Conservation (phyloP, 2,329 filamentous ascomycete genomes). For the Fusarium sp. region DNA sequence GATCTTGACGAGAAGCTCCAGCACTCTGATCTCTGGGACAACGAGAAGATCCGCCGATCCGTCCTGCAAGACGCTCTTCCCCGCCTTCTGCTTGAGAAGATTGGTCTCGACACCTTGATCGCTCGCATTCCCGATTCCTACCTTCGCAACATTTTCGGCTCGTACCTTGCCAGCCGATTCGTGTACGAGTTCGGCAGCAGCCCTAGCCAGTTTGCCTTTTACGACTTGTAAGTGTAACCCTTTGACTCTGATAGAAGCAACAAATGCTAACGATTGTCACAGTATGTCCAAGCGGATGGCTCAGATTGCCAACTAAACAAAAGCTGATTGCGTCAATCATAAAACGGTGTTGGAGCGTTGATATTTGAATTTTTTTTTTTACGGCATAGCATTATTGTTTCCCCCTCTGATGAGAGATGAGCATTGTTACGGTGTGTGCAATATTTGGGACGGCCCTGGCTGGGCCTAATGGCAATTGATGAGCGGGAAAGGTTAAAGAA, state of each 20-base stretch:
- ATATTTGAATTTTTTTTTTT: slow-evolving; percentile 35
- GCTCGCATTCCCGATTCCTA: slow-evolving; percentile 90
- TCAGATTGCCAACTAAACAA: slow-evolving; percentile 48
- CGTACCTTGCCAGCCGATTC: slow-evolving; percentile 92
- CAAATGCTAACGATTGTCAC: slow-evolving; percentile 46
- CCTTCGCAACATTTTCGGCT: slow-evolving; percentile 93
- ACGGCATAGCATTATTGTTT: slow-evolving; percentile 42
- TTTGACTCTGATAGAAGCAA: not conserved
- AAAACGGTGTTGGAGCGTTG: slow-evolving; percentile 34
- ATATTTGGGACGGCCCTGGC: slow-evolving; percentile 41
- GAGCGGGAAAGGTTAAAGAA: slow-evolving; percentile 43
- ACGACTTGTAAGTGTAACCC: slow-evolving; percentile 81
- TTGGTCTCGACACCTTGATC: slow-evolving; percentile 89
- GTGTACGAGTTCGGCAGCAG: slow-evolving; percentile 94
- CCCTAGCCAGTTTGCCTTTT: slow-evolving; percentile 97
- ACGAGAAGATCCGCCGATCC: slow-evolving; percentile 77
- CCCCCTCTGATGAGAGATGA: slow-evolving; percentile 36
- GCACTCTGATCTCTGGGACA: slow-evolving; percentile 89
- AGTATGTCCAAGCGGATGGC: slow-evolving; percentile 73
- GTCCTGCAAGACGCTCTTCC: slow-evolving; percentile 89
- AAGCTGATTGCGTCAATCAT: slow-evolving; percentile 19
- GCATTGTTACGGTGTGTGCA: slow-evolving; percentile 42
- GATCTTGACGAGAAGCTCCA: slow-evolving; percentile 96
- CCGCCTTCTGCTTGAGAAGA: slow-evolving; percentile 82
- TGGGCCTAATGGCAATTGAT: slow-evolving; percentile 28